Evolutionary conservation across 176 grass and related monocot species (phyloP).

Genomic region (Musa troglodytarum): DNA sequence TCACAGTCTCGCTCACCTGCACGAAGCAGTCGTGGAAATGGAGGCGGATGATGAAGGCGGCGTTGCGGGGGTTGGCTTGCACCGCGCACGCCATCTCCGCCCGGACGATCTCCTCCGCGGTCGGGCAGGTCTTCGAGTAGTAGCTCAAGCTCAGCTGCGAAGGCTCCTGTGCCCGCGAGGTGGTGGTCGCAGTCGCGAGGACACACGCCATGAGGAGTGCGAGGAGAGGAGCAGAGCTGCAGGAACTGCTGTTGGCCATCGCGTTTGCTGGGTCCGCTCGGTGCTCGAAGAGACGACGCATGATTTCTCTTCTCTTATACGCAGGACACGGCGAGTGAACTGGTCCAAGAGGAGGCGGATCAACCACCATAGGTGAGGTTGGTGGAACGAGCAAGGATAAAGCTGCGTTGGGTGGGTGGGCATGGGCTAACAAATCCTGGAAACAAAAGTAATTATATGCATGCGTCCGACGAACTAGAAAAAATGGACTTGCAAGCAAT

Average conservation of each 20-base stretch:
- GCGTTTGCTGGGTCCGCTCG: neutral
- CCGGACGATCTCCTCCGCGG: slow-evolving; percentile 53
- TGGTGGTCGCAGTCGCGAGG: slow-evolving; percentile 7
- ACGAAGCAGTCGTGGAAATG: slow-evolving; percentile 98
- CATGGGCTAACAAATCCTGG: no score
- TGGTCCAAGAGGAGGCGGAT: slow-evolving; percentile 29
- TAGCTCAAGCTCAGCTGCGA: slow-evolving; percentile 64
- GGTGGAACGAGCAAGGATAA: no score
- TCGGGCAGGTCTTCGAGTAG: slow-evolving; percentile 78
- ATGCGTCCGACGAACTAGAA: no score
- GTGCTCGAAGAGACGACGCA: neutral
- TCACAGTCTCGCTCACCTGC: slow-evolving; percentile 30
- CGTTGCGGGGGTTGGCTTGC: slow-evolving; percentile 51
- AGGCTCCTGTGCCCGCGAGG: slow-evolving; percentile 40
- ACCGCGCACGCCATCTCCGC: slow-evolving; percentile 71
- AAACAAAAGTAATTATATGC: no score
- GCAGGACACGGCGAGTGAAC: neutral
- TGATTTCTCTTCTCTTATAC: neutral
- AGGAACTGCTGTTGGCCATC: neutral
- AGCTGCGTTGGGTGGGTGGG: no score
- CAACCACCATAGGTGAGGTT: slow-evolving; percentile 33
- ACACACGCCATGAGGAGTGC: slow-evolving; percentile 23
- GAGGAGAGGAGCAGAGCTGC: neutral
- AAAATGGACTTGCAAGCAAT: no score
- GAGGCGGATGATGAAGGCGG: slow-evolving; percentile 70